Evolutionary conservation across 2,329 filamentous ascomycete species (phyloP), one percentile per base, ranked within the genome.

Genomic region (Fusarium cicatricum): DNA sequence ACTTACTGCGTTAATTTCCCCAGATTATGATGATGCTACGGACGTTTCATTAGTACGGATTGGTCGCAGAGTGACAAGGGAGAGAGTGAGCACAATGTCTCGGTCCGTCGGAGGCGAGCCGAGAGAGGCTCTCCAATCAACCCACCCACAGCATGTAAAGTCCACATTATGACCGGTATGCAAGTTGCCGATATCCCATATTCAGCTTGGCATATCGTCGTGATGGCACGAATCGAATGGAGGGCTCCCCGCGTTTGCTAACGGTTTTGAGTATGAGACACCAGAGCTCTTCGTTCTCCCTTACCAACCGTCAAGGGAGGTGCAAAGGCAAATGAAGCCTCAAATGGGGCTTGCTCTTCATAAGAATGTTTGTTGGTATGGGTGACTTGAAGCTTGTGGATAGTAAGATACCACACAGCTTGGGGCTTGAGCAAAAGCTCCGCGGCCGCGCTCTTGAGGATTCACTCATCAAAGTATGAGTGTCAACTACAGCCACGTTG

Each of bases 81-180:
- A 3, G 1, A 32, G 10, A 15, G 14, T 37, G 28, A 63, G 7
- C 38, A 56, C 38, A 56, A 31, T 62, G 59, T 62, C 59, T 62
- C 59, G 59, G 59, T 9, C 32, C 43, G 21, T 63, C 59, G 42
- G 31, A 38, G 34, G 26, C 39, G 44, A 56, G 43, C 15, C 19
- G 23, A 26, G 44, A 32, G 39, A 14, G 16, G 26, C 26, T 1
- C 11, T 23, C 44, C 44, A 47, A 47, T 47, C 23, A 29, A 11
- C 3, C 2, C 2, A 4, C 6, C 26, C 8, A 11, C 2, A 4
- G 5, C 9, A 10, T 6, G 9, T 28, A 14, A 15, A 11, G 16
- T 21, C 6, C 28, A 21, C 39, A 15, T 11, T 17, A 32, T 19
- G 12, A 12, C 32, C 44, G 34, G 44, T 23, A 37, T 14, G 26